Evolutionary conservation across 176 grass and related monocot species (phyloP).

Genomic region (Hordeum marinum): DNA sequence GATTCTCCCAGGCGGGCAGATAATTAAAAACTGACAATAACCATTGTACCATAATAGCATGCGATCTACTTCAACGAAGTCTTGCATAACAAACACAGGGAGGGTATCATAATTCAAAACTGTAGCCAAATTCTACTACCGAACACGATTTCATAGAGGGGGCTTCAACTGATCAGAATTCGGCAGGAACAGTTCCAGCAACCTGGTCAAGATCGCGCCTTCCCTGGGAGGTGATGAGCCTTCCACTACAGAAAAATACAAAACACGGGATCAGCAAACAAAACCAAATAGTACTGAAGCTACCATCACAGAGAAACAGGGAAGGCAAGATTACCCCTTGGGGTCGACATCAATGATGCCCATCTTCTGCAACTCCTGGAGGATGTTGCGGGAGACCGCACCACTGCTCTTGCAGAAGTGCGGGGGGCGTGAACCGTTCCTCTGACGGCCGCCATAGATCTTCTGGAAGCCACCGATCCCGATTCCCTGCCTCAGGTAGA

Average conservation of each 20-base stretch:
- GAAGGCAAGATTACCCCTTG: conserved; percentile 50
- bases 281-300: not conserved
- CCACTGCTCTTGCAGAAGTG: conserved; percentile 84
- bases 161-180: conserved; percentile 17
- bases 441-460: conserved; percentile 69
- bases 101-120: not conserved
- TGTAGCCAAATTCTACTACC: conserved; percentile 19
- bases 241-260: conserved; percentile 39
- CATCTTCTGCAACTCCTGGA: conserved; percentile 63
- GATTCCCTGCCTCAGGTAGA: conserved; percentile 74
- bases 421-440: conserved; percentile 47
- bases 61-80: not conserved
- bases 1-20: not conserved
- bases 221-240: conserved; percentile 70
- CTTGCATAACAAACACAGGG: conserved; percentile 7
- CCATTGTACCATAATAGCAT: not conserved
- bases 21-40: conserved; percentile 25
- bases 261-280: not conserved
- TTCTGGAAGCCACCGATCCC: conserved; percentile 80
- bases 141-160: not conserved
- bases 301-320: not conserved
- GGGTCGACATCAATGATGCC: conserved; percentile 61
- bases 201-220: conserved; percentile 78
- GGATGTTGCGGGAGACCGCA: conserved; percentile 66
- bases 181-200: conserved; percentile 45